Base-by-base conservation (phyloP, 305 asterid species). In the Fraxinus velutina region DNA sequence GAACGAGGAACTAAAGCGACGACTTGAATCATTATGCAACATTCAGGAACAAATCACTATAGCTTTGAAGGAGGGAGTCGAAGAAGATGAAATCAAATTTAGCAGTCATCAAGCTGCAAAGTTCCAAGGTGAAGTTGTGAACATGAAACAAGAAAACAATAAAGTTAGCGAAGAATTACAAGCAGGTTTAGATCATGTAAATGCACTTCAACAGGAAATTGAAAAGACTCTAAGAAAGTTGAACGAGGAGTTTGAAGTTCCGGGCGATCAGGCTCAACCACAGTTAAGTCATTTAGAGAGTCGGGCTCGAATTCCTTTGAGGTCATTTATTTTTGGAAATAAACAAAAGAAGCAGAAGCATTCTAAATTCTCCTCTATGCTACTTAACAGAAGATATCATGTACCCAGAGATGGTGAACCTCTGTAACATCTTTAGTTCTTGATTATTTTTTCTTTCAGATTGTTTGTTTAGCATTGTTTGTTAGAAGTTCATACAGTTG, bases 31-130 rank as follows among this genome's bases (percentile, higher is more conserved):
- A 30, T n/a, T 78, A 33, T 17, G 73, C 80, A 78, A 22, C 55
- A 78, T 78, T 78, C 80, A 78, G 17, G 80, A 78, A 10, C 32
- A 78, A 15, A 78, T 78, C 6, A 57, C 34, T 4, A 57, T 34
- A 33, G 80, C 80, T 29, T 57, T 78, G 80, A 68, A 68, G 52
- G 70, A 68, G 82, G 82, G 47, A 30, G 82, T 50, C 13, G 76
- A 60, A 39, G 82, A 78, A 66, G 82, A 78, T 1, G 75, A 66
- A 66, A 78, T 78, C 82, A 66, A 37, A 50, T 78, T 78, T 29
- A 78, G 68, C 30, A 78, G 76, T 62, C 82, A 78, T 78, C 82
- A 66, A 33, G 83, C 83, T 71, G 83, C 78, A 6, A 70, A 79
- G 71, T 79, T 79, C 36, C 78, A 79, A 71, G 81, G 81, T 33